Conservation (phyloP, 208 protist genomes). For the Acanthamoeba lenticulata region DNA sequence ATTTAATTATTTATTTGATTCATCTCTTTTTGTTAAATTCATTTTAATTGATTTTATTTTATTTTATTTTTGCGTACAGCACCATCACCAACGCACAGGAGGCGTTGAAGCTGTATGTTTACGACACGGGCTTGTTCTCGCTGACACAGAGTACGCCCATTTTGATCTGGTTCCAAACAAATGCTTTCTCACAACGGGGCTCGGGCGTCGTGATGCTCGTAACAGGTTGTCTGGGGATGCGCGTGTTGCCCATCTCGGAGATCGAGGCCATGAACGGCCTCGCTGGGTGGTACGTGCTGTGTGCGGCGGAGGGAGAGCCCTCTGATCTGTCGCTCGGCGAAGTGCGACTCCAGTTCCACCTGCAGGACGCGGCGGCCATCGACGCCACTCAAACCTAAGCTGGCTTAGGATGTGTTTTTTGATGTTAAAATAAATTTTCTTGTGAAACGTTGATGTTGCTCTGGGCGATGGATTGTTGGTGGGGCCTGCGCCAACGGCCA, state of each 20-base stretch:
- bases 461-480: no score
- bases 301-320: constrained; percentile 47
- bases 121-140: background rate
- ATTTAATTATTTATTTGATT: background rate
- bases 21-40: background rate
- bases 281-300: constrained; percentile 40
- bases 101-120: background rate
- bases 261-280: constrained; percentile 32
- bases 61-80: background rate
- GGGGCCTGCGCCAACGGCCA: no score
- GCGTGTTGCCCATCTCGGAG: constrained; percentile 25
- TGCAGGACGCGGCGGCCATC: background rate
- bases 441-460: no score
- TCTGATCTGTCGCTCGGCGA: constrained; percentile 29
- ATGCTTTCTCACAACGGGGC: background rate
- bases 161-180: background rate
- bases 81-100: constrained; percentile 38
- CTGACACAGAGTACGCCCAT: background rate
- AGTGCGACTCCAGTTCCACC: background rate
- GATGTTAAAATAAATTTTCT: background rate
- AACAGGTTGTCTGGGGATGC: background rate
- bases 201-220: background rate
- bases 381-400: background rate
- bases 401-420: no score
- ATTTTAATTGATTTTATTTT: background rate